Evolutionary conservation across 768 basidiomycete species (phyloP), one percentile per base, ranked within the genome.

Genomic region (Paxillus rubicundulus): DNA sequence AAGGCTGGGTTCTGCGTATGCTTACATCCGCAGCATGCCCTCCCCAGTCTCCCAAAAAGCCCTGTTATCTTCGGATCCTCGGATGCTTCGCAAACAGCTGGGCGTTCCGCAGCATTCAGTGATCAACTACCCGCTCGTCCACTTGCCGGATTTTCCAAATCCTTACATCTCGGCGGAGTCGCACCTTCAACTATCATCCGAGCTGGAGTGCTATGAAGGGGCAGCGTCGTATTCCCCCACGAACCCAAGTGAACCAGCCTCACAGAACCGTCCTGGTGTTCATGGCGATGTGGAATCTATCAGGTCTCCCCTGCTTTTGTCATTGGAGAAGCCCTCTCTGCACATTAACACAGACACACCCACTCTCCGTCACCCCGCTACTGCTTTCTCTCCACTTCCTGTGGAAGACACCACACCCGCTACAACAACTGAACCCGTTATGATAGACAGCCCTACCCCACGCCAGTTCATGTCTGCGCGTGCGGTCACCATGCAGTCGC

Each of bases 31-130:
- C 12, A 55, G 47, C 5, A 61, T 70, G 66, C 30, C 50, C 5
- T 54, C 54, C 28, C 49, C 49, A 27, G 4, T 52, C 44, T 51
- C 61, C 39, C 51, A 45, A 30, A 39, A 32, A 21, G 47, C 45
- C 16, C 18, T 33, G n/a, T 38, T 66, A 8, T 55, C 69, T 13
- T 53, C 57, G n/a, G 63, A 70, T 16, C 66, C 68, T 40, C 56
- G 52, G 45, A 63, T 51, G 9, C 54, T 58, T 56, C 65, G 54
- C 44, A 68, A 63, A 45, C 63, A 70, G 28, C 54, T 70, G 24
- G 68, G 66, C 30, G 54, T 67, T 8, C 58, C 68, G 17, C 68
- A 70, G 24, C 68, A 67, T 41, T 67, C 66, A 16, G 66, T 70
- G 30, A 39, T 61, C 17, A 68, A 67, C 40, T 41, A 61, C 28